Evolutionary conservation across 2,329 filamentous ascomycete genomes (phyloP).

Genomic region (Hymenotorrendiella dingleyae): DNA sequence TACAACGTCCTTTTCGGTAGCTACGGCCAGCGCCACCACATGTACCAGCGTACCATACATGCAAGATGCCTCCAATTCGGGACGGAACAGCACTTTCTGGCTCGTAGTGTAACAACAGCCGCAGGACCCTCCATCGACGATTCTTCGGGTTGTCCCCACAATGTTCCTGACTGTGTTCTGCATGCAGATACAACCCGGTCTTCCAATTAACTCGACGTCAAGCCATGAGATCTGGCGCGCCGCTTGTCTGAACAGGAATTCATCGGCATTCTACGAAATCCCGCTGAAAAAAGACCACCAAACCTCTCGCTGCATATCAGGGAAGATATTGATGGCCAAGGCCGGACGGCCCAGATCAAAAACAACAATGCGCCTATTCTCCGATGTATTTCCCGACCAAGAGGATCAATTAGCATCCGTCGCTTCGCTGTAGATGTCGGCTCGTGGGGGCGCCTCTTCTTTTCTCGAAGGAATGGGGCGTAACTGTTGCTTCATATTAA

Average conservation of each 20-base stretch:
- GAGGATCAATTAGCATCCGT: not conserved
- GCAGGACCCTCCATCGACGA: too few relatives aligned
- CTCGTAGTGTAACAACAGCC: too few relatives aligned
- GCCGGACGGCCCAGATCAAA: slow-evolving; percentile 4
- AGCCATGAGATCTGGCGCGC: slow-evolving; percentile 1
- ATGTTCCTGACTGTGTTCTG: slow-evolving; percentile 2
- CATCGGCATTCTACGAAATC: not conserved
- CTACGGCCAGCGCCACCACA: slow-evolving; percentile 20
- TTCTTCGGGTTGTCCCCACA: slow-evolving; percentile 1
- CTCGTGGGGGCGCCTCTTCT: too few relatives aligned
- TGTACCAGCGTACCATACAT: too few relatives aligned
- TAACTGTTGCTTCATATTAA: too few relatives aligned
- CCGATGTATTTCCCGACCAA: slow-evolving; percentile 14
- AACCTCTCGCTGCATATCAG: not conserved
- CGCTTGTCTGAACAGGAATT: not conserved
- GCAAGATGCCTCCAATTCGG: too few relatives aligned
- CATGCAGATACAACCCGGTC: not conserved
- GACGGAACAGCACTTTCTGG: too few relatives aligned
- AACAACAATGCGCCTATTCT: slow-evolving; percentile 21
- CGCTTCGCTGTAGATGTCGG: too few relatives aligned
- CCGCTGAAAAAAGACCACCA: slow-evolving; percentile 13
- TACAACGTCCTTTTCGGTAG: slow-evolving; percentile 12
- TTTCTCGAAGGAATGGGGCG: too few relatives aligned
- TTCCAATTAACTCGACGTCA: too few relatives aligned
- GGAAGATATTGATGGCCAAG: not conserved